Evolutionary conservation across 495 filamentous ascomycete genomes (phyloP), one percentile per base, ranked within the genome.

Genomic region (Wilcoxina mikolae): DNA sequence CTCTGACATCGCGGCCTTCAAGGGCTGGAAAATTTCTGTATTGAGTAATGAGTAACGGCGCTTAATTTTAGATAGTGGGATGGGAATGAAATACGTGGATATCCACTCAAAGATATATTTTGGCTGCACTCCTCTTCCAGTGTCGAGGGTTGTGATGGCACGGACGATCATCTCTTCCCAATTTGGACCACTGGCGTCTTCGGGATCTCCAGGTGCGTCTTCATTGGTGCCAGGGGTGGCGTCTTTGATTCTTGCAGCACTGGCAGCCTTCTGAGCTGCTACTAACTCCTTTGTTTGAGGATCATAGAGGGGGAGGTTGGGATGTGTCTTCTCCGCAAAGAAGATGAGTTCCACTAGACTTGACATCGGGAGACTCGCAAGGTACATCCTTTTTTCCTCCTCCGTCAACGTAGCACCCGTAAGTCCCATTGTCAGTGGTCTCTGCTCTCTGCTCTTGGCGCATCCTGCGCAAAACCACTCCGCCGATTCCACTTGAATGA

Each of bases 401-500:
- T 66, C 62, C 17, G 63, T 65, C 4, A 66, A 54, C 2, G 27
- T 28, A 0, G 28, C 20, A 2, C 63, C 63, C 29, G 48, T 53
- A 4, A 65, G 15, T 0, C 63, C 63, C 17, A 62, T 70, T 12
- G 65, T 66, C 4, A 72, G 55, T 0, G 73, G 70, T 18, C 72
- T 74, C 33, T 65, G 58, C 44, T 72, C 71, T 24, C 70, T 67
- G 60, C 76, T 78, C 0, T 62, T 66, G 7, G 66, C 57, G 67
- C 91, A 98, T 15, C 76, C 72, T 3, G 65, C 65, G 67, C 91
- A 98, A 60, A 80, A 78, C 90, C 91, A 98, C 56, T 81, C 77
- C 52, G 74, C 76, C 48, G 81, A 79, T 12, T 69, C 67, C 27
- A 80, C 72, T 12, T 71, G 65, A 3, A 94, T 77, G 5, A 84